These are phyloP conservation scores for Boletus rubroflammeus DNA, from an alignment of 768 basidiomycete genomes.

Conservation along the genomic window DNA sequence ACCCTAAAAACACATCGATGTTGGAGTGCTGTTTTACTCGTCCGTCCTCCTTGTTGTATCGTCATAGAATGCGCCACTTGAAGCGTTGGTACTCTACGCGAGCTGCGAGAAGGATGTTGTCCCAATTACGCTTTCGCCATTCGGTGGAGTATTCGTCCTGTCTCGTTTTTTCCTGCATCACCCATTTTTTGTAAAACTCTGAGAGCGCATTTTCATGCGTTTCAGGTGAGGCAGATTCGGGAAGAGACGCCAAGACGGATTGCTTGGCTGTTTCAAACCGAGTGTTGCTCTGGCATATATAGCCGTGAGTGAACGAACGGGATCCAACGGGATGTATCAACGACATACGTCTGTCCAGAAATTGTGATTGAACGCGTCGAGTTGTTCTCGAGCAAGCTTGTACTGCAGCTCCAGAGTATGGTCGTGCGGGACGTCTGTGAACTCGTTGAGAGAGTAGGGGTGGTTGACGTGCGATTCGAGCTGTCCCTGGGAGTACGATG, in stretches of 20 bases:
- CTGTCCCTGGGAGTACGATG: slow-evolving; percentile 23
- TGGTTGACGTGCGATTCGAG: slow-evolving; percentile 38
- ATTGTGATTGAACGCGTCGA: slow-evolving; percentile 71
- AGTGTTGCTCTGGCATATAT: slow-evolving; percentile 57
- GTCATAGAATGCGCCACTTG: slow-evolving; percentile 30
- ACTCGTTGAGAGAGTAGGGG: slow-evolving; percentile 79
- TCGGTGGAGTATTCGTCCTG: slow-evolving; percentile 60
- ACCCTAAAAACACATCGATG: background rate
- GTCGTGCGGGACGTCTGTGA: slow-evolving; percentile 36
- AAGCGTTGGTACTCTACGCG: slow-evolving; percentile 51
- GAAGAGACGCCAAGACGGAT: slow-evolving; percentile 53
- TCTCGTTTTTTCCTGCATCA: slow-evolving; percentile 58
- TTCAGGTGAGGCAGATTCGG: slow-evolving; percentile 43
- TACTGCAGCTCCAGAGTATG: slow-evolving; percentile 61
- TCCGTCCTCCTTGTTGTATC: background rate
- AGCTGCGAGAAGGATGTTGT: slow-evolving; percentile 53
- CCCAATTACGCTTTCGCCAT: slow-evolving; percentile 62
- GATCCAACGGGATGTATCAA: background rate
- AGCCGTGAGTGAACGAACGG: slow-evolving; percentile 2
- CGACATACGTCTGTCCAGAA: slow-evolving; percentile 79
- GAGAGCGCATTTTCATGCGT: slow-evolving; percentile 69
- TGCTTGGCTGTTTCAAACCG: slow-evolving; percentile 74
- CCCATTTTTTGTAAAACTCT: slow-evolving; percentile 72
- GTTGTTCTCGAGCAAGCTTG: slow-evolving; percentile 64
- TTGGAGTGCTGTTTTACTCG: background rate